Evolutionary conservation across 1,139 yeast genomes (phyloP).

Genomic region (Candida sanyaensis): DNA sequence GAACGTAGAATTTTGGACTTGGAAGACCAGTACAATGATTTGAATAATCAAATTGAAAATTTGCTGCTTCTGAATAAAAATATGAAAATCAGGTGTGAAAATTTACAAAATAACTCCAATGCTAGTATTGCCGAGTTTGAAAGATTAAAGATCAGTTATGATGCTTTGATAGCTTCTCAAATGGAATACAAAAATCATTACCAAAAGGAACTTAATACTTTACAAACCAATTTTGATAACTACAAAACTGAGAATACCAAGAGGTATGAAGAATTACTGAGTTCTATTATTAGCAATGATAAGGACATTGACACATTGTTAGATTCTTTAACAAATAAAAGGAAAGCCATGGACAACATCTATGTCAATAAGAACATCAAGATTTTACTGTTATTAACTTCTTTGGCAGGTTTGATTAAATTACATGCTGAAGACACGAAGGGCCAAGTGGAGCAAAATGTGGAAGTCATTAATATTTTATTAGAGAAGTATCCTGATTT

Average conservation of each 20-base stretch:
- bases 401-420: conserved; percentile 47
- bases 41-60: conserved; percentile 45
- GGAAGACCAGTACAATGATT: conserved; percentile 54
- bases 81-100: conserved; percentile 50
- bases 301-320: conserved; percentile 47
- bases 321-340: conserved; percentile 43
- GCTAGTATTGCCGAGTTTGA: conserved; percentile 54
- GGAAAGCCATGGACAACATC: conserved; percentile 44
- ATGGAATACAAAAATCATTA: conserved; percentile 57
- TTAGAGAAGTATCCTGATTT: conserved; percentile 41
- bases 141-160: conserved; percentile 61
- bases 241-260: conserved; percentile 39
- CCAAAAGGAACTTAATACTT: conserved; percentile 30
- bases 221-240: conserved; percentile 31
- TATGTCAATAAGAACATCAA: conserved; percentile 50
- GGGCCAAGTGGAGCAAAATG: conserved; percentile 33
- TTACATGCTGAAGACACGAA: conserved; percentile 52
- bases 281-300: conserved; percentile 36
- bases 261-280: conserved; percentile 29
- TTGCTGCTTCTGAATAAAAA: conserved; percentile 49
- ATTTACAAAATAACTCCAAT: conserved; percentile 49
- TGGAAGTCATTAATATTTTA: conserved; percentile 30
- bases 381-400: conserved; percentile 45
- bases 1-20: conserved; percentile 64
- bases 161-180: conserved; percentile 58